phyloP scores from a whole-genome alignment of 192 early-diverging fungal genomes.

The Thamnidium elegans region DNA sequence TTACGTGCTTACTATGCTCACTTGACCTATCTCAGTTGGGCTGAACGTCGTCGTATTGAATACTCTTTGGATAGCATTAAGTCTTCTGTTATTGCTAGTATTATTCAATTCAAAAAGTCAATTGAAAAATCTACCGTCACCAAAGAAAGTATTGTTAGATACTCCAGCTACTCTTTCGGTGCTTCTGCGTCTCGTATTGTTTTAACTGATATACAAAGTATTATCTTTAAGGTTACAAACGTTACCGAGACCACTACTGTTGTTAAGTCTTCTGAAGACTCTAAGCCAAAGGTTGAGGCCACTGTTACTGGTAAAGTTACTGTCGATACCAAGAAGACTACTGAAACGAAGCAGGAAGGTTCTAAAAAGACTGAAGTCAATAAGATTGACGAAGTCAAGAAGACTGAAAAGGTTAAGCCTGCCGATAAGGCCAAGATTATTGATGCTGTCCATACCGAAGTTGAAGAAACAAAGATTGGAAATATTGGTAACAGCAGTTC shows the following conservation, averaged over 20 bases:
- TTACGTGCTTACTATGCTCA: constrained; percentile 23
- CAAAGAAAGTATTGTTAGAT: constrained; percentile 16
- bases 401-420: neutral
- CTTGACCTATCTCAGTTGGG: constrained; percentile 17
- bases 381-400: neutral
- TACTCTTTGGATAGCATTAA: constrained; percentile 15
- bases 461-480: constrained; percentile 7
- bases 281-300: neutral
- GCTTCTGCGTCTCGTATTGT: neutral
- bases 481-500: too few species aligned
- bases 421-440: neutral
- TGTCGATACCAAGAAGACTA: neutral
- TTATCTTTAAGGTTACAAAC: constrained; percentile 6
- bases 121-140: neutral
- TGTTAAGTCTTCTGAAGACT: neutral
- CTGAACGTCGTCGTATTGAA: constrained; percentile 24
- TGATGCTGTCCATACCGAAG: neutral
- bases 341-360: neutral
- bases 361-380: neutral
- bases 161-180: constrained; percentile 17
- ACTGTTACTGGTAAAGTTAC: neutral
- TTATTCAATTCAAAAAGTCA: constrained; percentile 12
- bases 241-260: constrained; percentile 5
- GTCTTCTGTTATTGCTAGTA: constrained; percentile 16
- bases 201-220: constrained; percentile 8